A percentile compares a stretch with the other conserved stretches of the same genome.
phyloP scores from a whole-genome alignment of 1,284 basidiomycete genomes.

The Naganishia albida region DNA sequence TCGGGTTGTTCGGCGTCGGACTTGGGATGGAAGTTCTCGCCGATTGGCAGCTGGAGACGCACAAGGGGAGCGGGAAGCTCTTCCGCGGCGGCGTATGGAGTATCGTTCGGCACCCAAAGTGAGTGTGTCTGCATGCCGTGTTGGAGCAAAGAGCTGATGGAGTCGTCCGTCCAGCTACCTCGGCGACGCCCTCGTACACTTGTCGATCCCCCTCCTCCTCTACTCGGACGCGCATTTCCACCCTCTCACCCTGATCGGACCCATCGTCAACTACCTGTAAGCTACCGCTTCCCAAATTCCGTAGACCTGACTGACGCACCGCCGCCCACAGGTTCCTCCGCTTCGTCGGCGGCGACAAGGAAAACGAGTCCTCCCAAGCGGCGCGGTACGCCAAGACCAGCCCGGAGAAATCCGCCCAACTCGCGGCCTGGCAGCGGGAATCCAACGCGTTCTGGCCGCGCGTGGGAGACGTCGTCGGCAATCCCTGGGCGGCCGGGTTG shows the following conservation, averaged over 20 bases:
- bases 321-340: slow-evolving; percentile 34
- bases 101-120: slow-evolving; percentile 43
- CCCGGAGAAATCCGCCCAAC: slow-evolving; percentile 34
- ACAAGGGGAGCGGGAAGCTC: slow-evolving; percentile 35
- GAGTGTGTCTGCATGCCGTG: slow-evolving; percentile 14
- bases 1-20: slow-evolving; percentile 36
- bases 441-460: slow-evolving; percentile 42
- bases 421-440: slow-evolving; percentile 34
- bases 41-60: slow-evolving; percentile 36
- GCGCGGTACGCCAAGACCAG: slow-evolving; percentile 35
- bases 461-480: slow-evolving; percentile 34
- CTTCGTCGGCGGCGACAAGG: slow-evolving; percentile 39
- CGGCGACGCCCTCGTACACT: slow-evolving; percentile 39
- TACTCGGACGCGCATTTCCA: slow-evolving; percentile 36
- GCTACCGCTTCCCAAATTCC: too few species aligned
- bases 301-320: too few species aligned
- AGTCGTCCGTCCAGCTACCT: slow-evolving; percentile 38
- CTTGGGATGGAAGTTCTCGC: slow-evolving; percentile 37
- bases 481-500: slow-evolving; percentile 38
- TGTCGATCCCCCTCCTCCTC: slow-evolving; percentile 40
- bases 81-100: slow-evolving; percentile 39
- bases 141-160: not conserved
- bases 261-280: slow-evolving; percentile 37
- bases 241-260: slow-evolving; percentile 39
- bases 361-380: slow-evolving; percentile 39